phyloP scores from a whole-genome alignment of 2,329 filamentous ascomycete species.

The Paraphoma sp. region DNA sequence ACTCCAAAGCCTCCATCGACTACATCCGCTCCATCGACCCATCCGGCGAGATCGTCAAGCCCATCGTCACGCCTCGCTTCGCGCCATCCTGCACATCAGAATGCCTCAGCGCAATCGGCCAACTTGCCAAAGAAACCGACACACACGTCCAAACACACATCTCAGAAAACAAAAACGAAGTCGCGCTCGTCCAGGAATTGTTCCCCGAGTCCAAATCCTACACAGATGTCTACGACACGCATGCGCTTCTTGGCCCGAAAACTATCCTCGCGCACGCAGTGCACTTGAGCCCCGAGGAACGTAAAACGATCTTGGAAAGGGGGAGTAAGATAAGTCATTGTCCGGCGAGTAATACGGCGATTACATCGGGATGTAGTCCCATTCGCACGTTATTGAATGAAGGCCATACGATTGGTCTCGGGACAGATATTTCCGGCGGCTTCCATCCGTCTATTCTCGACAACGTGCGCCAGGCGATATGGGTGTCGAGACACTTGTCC shows the following conservation, averaged over 20 bases:
- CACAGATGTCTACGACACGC: slow-evolving; percentile 77
- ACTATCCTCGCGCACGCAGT: slow-evolving; percentile 89
- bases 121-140: slow-evolving; percentile 66
- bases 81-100: slow-evolving; percentile 61
- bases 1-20: slow-evolving; percentile 50
- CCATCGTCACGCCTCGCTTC: slow-evolving; percentile 78
- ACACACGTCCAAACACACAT: slow-evolving; percentile 88
- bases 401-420: slow-evolving; percentile 81
- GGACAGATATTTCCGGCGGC: slow-evolving; percentile 90
- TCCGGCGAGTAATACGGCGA: slow-evolving; percentile 81
- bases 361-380: slow-evolving; percentile 79
- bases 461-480: slow-evolving; percentile 78
- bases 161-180: slow-evolving; percentile 79
- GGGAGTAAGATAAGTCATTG: slow-evolving; percentile 80
- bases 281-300: slow-evolving; percentile 74
- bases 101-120: slow-evolving; percentile 69
- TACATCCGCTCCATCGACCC: slow-evolving; percentile 75
- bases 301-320: slow-evolving; percentile 65
- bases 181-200: slow-evolving; percentile 71
- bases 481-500: slow-evolving; percentile 77
- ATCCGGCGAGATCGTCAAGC: slow-evolving; percentile 67
- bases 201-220: slow-evolving; percentile 74
- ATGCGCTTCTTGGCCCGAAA: slow-evolving; percentile 70
- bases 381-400: slow-evolving; percentile 76
- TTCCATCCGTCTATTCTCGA: slow-evolving; percentile 84